Evolutionary conservation across 2,329 filamentous ascomycete species (phyloP).

Genomic region (Metarhizium anisopliae): DNA sequence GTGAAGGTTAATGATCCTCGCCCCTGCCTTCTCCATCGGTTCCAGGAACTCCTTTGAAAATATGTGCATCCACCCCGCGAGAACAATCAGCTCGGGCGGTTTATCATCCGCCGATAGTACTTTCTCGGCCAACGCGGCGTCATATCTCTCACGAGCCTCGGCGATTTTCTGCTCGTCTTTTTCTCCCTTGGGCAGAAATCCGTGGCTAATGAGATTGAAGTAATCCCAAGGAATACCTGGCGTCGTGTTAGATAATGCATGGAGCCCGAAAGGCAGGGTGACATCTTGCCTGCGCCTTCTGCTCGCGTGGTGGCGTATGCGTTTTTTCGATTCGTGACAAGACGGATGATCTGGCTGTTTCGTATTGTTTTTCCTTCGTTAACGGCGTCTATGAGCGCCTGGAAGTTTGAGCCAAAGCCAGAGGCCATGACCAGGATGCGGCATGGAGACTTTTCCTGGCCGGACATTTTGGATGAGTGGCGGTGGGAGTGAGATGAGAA

Average conservation of each 20-base stretch:
- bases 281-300: constrained; percentile 30
- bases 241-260: not conserved
- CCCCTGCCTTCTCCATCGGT: constrained; percentile 51
- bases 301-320: constrained; percentile 35
- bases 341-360: constrained; percentile 32
- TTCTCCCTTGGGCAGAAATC: constrained; percentile 49
- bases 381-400: constrained; percentile 55
- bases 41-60: constrained; percentile 61
- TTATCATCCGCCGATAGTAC: constrained; percentile 44
- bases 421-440: constrained; percentile 62
- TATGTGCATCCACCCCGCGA: constrained; percentile 84
- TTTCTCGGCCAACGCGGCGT: constrained; percentile 61
- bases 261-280: not conserved
- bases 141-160: constrained; percentile 59
- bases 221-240: constrained; percentile 61
- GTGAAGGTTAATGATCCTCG: constrained; percentile 76
- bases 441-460: constrained; percentile 18
- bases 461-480: not conserved
- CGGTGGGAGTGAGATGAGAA: too few species aligned
- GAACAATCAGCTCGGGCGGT: constrained; percentile 65
- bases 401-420: constrained; percentile 68
- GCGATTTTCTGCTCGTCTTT: constrained; percentile 44
- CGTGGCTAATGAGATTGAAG: constrained; percentile 73
- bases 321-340: constrained; percentile 39
- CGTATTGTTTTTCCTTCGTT: constrained; percentile 26